Evolutionary conservation across 768 basidiomycete genomes (phyloP).

Genomic region (Tricholoma saponaceum): DNA sequence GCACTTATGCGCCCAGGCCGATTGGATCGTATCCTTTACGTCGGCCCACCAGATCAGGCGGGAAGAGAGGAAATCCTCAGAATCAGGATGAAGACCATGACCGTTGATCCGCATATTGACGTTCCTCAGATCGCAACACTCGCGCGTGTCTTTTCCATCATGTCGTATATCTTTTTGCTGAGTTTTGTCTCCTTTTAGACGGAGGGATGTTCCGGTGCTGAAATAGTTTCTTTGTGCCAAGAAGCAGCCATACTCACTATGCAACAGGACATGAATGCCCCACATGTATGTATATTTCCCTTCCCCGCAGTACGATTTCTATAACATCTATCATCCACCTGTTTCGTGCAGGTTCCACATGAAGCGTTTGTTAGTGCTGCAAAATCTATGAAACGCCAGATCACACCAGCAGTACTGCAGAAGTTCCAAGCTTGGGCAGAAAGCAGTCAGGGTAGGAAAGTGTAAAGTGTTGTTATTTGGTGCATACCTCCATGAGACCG

Average conservation of each 20-base stretch:
- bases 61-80: conserved; percentile 83
- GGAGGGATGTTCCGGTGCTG: conserved; percentile 94
- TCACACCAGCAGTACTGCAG: conserved; percentile 74
- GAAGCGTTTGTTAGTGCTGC: conserved; percentile 75
- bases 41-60: conserved; percentile 82
- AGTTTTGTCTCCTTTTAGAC: conserved; percentile 48
- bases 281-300: conserved; percentile 49
- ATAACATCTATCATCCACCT: background rate
- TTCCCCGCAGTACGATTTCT: background rate
- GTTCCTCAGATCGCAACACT: conserved; percentile 62
- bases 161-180: background rate
- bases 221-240: conserved; percentile 88
- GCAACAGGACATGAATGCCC: conserved; percentile 78
- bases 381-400: conserved; percentile 66
- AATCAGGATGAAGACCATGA: conserved; percentile 79
- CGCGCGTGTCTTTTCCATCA: conserved; percentile 36
- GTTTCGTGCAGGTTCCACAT: conserved; percentile 63
- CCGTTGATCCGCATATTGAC: conserved; percentile 67
- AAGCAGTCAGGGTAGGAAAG: conserved; percentile 17
- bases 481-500: no score
- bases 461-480: conserved; percentile 6
- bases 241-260: conserved; percentile 93
- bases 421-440: conserved; percentile 70
- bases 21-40: conserved; percentile 89
- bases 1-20: conserved; percentile 94